Evolutionary conservation across 1,284 basidiomycete species (phyloP).

Genomic region (Ustilago lituana): DNA sequence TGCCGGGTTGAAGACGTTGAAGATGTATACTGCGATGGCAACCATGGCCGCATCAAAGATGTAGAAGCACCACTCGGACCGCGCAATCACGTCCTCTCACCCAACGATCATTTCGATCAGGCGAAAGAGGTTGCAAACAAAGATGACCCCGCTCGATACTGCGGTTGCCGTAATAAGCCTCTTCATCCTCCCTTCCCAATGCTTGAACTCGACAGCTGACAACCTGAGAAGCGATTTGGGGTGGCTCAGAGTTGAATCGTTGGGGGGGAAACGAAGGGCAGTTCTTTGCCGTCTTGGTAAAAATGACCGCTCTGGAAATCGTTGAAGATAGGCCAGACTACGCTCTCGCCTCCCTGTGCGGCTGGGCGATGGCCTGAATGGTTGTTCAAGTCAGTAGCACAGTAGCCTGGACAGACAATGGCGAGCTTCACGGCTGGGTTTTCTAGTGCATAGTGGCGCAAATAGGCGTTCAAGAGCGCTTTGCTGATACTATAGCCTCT

Average conservation of each 20-base stretch:
- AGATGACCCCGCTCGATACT: slow-evolving; percentile 38
- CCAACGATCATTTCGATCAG: slow-evolving; percentile 50
- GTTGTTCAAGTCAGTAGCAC: slow-evolving; percentile 17
- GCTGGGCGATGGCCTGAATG: slow-evolving; percentile 7
- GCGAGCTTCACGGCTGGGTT: not conserved
- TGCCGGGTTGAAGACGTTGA: slow-evolving; percentile 36
- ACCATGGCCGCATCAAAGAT: slow-evolving; percentile 41
- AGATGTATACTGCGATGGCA: slow-evolving; percentile 24
- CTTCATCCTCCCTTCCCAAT: slow-evolving; percentile 24
- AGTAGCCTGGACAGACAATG: slow-evolving; percentile 24
- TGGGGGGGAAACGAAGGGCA: not conserved
- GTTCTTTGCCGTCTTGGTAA: slow-evolving; percentile 14
- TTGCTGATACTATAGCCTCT: slow-evolving; percentile 16
- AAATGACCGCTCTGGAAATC: slow-evolving; percentile 13
- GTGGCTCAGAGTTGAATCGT: no score
- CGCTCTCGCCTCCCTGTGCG: slow-evolving; percentile 16
- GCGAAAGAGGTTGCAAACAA: slow-evolving; percentile 45
- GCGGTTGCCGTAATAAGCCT: slow-evolving; percentile 27
- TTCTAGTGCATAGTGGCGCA: slow-evolving; percentile 4
- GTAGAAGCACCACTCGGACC: slow-evolving; percentile 47
- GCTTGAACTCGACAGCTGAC: no score
- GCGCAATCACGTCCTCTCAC: slow-evolving; percentile 45
- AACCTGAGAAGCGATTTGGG: no score
- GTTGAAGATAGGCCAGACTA: slow-evolving; percentile 19
- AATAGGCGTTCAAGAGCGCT: slow-evolving; percentile 11